Evolutionary conservation across 78 protist species (phyloP), one percentile per base, ranked within the genome.

Genomic region (Pelomyxa schiedti): DNA sequence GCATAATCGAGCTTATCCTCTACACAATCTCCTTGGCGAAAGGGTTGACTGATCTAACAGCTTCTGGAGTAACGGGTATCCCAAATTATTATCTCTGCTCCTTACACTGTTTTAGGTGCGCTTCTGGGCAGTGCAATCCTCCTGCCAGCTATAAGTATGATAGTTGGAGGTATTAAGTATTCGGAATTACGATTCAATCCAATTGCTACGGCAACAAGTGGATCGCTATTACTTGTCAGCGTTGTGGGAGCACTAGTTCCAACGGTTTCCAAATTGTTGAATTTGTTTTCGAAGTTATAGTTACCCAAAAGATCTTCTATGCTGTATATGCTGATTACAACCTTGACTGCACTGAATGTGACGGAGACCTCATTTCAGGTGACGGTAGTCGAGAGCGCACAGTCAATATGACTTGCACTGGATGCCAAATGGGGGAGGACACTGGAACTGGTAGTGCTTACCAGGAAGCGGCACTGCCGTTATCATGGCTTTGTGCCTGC

Each of bases 71-170:
- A n/a, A n/a, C n/a, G n/a, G n/a, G n/a, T n/a, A n/a, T n/a, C n/a
- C n/a, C n/a, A n/a, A n/a, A n/a, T n/a, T n/a, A n/a, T n/a, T n/a
- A n/a, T n/a, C n/a, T n/a, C n/a, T n/a, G n/a, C n/a, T n/a, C n/a
- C n/a, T n/a, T n/a, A n/a, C n/a, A n/a, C n/a, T n/a, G n/a, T n/a
- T n/a, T n/a, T n/a, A n/a, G 85, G 85, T 16, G 1, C 79, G 16
- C 41, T 80, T 32, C 66, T 80, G 32, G 77, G 77, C 29, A 0
- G 1, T 41, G 39, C 74, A 78, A 52, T 80, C 38, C 41, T 80
- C 40, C 2, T 80, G 36, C 85, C 85, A 3, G 85, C 80, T 1
- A 29, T 80, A 28, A 65, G 72, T 42, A 80, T 80, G 85, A 8
- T 80, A 35, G 29, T 41, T 2, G 78, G 80, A 4, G 85, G 85